Percentiles rank a stretch among this genome's conserved stretches.
Evolutionary conservation across 805 yeast species (phyloP).

Genomic region (Maudiozyma serrabonitensis): DNA sequence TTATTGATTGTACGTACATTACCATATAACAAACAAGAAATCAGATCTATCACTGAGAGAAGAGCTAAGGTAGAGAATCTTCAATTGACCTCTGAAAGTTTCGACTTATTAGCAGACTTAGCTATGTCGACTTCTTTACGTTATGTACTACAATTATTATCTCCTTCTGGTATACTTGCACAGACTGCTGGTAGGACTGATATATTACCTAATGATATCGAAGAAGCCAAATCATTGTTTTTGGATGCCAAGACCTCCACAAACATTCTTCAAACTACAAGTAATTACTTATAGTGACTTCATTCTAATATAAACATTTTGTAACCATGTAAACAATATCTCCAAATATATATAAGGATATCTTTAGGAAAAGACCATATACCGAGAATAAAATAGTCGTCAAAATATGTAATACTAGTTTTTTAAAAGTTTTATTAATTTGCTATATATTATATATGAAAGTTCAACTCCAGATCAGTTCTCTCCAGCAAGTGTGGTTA

Average conservation of each 20-base stretch:
- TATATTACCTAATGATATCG: conserved; percentile 60
- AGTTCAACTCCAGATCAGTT: not conserved
- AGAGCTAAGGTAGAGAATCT: conserved; percentile 73
- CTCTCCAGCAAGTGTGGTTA: conserved; percentile 40
- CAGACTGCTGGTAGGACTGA: conserved; percentile 63
- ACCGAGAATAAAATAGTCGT: too few relatives aligned
- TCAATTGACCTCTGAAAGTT: conserved; percentile 55
- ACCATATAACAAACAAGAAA: conserved; percentile 79
- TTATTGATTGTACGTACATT: conserved; percentile 84
- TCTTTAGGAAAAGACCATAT: too few relatives aligned
- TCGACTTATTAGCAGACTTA: conserved; percentile 59
- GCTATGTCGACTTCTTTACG: conserved; percentile 78
- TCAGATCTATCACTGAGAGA: conserved; percentile 69
- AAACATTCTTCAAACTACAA: conserved; percentile 40
- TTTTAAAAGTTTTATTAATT: too few relatives aligned
- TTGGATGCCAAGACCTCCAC: conserved; percentile 81
- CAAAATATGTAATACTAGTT: too few relatives aligned
- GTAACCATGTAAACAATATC: not conserved
- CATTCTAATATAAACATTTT: not conserved
- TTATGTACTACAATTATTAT: conserved; percentile 80
- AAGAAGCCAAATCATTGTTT: conserved; percentile 74
- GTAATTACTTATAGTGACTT: conserved; percentile 26
- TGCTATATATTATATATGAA: too few relatives aligned
- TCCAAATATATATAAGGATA: too few relatives aligned
- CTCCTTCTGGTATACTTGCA: conserved; percentile 83